Conservation (phyloP, 129 eudicot species). For the Flaveria trinervia region DNA sequence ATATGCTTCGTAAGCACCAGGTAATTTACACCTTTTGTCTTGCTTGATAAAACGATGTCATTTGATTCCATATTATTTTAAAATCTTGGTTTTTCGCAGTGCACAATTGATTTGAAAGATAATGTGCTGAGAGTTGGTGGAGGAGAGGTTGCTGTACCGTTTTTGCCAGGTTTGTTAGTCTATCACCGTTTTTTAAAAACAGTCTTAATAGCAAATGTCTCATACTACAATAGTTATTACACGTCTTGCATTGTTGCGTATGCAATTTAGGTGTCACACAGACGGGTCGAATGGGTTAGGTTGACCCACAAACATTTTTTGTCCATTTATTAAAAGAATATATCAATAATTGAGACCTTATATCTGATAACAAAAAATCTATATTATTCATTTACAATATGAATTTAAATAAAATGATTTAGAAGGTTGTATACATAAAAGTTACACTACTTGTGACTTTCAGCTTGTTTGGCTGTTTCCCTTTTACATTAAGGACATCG, state of each 20-base stretch:
- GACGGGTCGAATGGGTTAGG: not conserved
- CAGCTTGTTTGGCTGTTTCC: not conserved
- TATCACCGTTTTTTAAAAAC: not conserved
- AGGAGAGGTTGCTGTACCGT: conserved; percentile 95
- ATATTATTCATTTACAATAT: not conserved
- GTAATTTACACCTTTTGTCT: not conserved
- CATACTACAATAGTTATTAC: not conserved
- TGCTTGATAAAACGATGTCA: not conserved
- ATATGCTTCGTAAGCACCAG: conserved; percentile 95
- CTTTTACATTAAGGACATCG: not conserved
- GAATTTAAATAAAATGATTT: not conserved
- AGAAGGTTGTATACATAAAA: not conserved
- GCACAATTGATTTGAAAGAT: conserved; percentile 93
- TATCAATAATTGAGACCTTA: no score
- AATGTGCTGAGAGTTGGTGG: conserved; percentile 95
- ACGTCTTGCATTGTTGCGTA: not conserved
- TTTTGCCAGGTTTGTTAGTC: conserved; percentile 58
- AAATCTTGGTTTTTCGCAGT: conserved; percentile 23
- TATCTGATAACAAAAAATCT: not conserved
- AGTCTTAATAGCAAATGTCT: not conserved
- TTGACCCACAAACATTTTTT: not conserved
- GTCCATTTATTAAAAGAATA: not conserved
- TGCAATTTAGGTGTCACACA: not conserved
- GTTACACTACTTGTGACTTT: not conserved
- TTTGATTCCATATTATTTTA: not conserved